Base-by-base conservation (phyloP, 2,329 filamentous ascomycete genomes). In the Hymenoscyphus repandus region DNA sequence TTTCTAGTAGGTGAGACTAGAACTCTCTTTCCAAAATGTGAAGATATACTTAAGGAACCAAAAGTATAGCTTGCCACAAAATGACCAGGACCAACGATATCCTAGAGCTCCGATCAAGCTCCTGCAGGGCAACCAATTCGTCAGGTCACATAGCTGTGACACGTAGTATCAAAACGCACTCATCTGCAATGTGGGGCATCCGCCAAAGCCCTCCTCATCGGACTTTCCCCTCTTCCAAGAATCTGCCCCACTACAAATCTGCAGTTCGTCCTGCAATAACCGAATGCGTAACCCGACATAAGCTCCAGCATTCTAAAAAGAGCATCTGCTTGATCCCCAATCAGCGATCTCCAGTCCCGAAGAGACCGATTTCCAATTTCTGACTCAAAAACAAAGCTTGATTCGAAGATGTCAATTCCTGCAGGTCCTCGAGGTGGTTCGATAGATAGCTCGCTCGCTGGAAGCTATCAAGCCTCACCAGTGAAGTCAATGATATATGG, bases 401-500 rank as follows among this genome's bases (percentile, higher is more conserved):
- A 27, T 27, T 27, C 22, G 22, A 51, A 38, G 11, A 58, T 58
- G 55, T 55, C 55, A 20, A 45, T 22, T 50, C 53, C 18, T 47
- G 18, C n/a, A 2, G 41, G 17, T 41, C 6, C 38, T 27, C 22
- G 22, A 32, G 49, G 46, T 30, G 53, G 33, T 30, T 47, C 56
- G 41, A 49, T 55, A 12, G 54, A 57, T 30, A 57, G 52, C 33
- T 53, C 55, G 2, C 40, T 58, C 13, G 33, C 32, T 27, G 57
- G 57, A 12, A 37, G 42, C n/a, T 59, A 59, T 31, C 39, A 49
- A 5, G 57, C 57, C 34, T 54, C 55, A 17, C 57, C 57, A 7
- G 34, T 58, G 2, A 51, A 49, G 20, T 56, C 47, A 22, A 59
- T 59, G 57, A 55, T 59, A 6, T 59, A 59, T 39, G 57, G 57